Conservation (phyloP, 2,329 filamentous ascomycete species). For the Amylocarpus encephaloides region DNA sequence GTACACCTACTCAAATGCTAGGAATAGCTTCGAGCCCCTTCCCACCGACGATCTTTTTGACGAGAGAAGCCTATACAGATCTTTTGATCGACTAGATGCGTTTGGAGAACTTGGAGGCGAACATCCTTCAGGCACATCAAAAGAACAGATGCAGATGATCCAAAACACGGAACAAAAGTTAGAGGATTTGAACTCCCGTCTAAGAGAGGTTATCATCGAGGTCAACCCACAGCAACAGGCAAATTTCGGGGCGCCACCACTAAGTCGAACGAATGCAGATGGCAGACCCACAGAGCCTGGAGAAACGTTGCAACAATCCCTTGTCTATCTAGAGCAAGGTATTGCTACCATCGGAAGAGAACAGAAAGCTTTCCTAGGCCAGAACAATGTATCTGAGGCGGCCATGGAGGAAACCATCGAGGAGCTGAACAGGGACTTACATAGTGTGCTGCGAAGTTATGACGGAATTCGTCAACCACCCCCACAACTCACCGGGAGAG, state of each 20-base stretch:
- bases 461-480: conserved; percentile 48
- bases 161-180: conserved; percentile 58
- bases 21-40: conserved; percentile 50
- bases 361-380: conserved; percentile 32
- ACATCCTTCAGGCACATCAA: conserved; percentile 8
- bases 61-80: conserved; percentile 66
- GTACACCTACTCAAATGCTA: conserved; percentile 59
- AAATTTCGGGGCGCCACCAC: conserved; percentile 20
- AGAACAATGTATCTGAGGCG: conserved; percentile 22
- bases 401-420: conserved; percentile 47
- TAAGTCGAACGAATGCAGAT: conserved; percentile 38
- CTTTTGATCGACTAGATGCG: conserved; percentile 59
- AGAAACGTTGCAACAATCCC: conserved; percentile 47
- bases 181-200: conserved; percentile 58
- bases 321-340: conserved; percentile 66
- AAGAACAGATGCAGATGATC: conserved; percentile 43
- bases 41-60: conserved; percentile 59
- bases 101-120: conserved; percentile 20
- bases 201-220: conserved; percentile 61
- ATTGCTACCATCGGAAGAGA: conserved; percentile 55
- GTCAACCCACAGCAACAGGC: conserved; percentile 45
- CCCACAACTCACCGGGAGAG: conserved; percentile 49
- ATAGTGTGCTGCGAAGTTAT: conserved; percentile 47
- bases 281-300: conserved; percentile 37
- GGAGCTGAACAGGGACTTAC: conserved; percentile 58